These are phyloP conservation scores for Cystofilobasidium ferigula DNA, from an alignment of 768 basidiomycete species.

Conservation along the genomic window DNA sequence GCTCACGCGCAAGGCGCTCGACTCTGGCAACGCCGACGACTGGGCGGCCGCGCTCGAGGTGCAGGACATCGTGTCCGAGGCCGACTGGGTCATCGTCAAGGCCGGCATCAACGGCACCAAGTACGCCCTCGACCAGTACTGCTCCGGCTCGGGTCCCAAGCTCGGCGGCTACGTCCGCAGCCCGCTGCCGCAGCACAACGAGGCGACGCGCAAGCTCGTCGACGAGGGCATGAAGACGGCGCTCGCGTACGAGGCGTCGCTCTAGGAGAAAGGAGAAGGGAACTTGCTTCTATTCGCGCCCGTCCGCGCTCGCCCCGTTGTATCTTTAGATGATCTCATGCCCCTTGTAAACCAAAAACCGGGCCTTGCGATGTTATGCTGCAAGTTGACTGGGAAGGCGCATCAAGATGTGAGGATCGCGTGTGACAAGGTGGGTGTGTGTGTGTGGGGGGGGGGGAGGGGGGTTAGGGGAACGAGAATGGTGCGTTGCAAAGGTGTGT, in stretches of 20 bases:
- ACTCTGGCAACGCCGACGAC: constrained; percentile 33
- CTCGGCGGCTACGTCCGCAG: constrained; percentile 35
- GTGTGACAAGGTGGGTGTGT: no score
- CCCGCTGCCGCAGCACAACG: constrained; percentile 35
- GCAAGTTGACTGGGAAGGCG: no score
- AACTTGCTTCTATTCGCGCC: no score
- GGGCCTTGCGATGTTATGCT: no score
- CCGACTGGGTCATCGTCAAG: constrained; percentile 40
- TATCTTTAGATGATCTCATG: no score
- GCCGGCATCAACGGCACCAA: constrained; percentile 33
- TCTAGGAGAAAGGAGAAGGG: no score
- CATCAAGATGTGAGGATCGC: no score
- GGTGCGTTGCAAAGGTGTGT: no score
- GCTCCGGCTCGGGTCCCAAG: constrained; percentile 29
- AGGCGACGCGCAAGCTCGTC: constrained; percentile 35
- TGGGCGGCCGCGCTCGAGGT: constrained; percentile 36
- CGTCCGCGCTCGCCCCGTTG: no score
- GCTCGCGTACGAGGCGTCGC: constrained; percentile 34
- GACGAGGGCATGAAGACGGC: constrained; percentile 36
- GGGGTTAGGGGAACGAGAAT: no score
- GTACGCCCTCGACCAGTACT: constrained; percentile 37
- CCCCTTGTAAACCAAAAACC: no score
- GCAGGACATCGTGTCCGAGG: constrained; percentile 37
- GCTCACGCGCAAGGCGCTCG: constrained; percentile 34
- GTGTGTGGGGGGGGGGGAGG: no score